Conservation (phyloP, 805 yeast species). For the Hemisphaericaspora nanyangensis region DNA sequence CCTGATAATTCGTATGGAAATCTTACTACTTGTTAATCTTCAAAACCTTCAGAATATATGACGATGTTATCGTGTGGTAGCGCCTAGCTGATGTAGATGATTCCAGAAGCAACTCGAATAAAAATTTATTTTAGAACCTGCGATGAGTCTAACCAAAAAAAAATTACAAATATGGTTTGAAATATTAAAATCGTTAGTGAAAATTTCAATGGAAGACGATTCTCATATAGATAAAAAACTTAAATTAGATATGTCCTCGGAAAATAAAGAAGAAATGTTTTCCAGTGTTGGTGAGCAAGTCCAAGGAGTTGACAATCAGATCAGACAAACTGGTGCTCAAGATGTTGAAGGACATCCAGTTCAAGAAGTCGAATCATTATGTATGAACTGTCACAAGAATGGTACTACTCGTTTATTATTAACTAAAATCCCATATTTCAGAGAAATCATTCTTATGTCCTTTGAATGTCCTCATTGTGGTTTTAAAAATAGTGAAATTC, state of each 20-base stretch:
- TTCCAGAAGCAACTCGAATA: too few relatives aligned
- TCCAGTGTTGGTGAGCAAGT: conserved; percentile 40
- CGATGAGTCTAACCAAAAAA: too few relatives aligned
- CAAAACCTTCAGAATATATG: too few relatives aligned
- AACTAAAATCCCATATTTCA: conserved; percentile 87
- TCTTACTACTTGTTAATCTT: too few relatives aligned
- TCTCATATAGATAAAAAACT: conserved; percentile 12
- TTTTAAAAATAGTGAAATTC: conserved; percentile 85
- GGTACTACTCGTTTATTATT: conserved; percentile 82
- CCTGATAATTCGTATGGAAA: too few relatives aligned
- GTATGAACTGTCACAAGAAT: conserved; percentile 90
- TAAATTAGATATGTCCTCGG: conserved; percentile 12
- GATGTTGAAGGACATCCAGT: conserved; percentile 92
- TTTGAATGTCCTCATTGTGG: conserved; percentile 96
- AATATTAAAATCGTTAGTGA: too few relatives aligned
- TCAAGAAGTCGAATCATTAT: conserved; percentile 89
- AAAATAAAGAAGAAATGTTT: conserved; percentile 19
- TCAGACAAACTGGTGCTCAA: conserved; percentile 67
- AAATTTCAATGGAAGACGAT: too few relatives aligned
- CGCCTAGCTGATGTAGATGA: too few relatives aligned
- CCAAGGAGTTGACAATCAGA: conserved; percentile 32
- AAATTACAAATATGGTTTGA: too few relatives aligned
- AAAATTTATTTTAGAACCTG: too few relatives aligned
- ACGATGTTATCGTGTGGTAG: too few relatives aligned
- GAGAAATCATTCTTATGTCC: conserved; percentile 90